phyloP scores from a whole-genome alignment of 257 asterid species.

The Fraxinus cuspidata region DNA sequence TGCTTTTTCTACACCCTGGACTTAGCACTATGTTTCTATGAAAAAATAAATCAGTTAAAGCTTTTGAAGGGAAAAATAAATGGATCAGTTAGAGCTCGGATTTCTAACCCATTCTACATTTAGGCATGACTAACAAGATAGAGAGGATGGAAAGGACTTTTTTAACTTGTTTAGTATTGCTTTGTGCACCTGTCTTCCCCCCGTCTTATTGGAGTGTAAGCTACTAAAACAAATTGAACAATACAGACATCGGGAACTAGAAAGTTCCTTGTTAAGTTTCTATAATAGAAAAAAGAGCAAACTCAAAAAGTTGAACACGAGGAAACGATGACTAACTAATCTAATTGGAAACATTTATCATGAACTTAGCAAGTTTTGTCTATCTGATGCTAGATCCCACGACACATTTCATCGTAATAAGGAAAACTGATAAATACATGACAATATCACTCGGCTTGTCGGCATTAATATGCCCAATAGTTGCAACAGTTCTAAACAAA shows the following conservation, averaged over 20 bases:
- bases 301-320: neutral
- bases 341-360: neutral
- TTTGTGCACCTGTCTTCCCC: neutral
- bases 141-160: neutral
- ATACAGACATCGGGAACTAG: neutral
- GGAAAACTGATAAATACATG: neutral
- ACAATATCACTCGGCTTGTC: neutral
- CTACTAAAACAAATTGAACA: neutral
- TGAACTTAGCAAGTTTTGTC: neutral
- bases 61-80: neutral
- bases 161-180: neutral
- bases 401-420: neutral
- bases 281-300: neutral
- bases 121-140: neutral
- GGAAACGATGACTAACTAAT: neutral
- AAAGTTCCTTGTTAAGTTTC: neutral
- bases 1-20: neutral
- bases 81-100: neutral
- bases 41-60: neutral
- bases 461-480: neutral
- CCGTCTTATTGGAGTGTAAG: neutral
- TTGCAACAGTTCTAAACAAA: constrained; percentile 2
- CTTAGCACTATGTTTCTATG: neutral
- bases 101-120: neutral
- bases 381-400: neutral